These are phyloP conservation scores for Xylaria digitata DNA, from an alignment of 2,329 filamentous ascomycete genomes.

Conservation along the genomic window DNA sequence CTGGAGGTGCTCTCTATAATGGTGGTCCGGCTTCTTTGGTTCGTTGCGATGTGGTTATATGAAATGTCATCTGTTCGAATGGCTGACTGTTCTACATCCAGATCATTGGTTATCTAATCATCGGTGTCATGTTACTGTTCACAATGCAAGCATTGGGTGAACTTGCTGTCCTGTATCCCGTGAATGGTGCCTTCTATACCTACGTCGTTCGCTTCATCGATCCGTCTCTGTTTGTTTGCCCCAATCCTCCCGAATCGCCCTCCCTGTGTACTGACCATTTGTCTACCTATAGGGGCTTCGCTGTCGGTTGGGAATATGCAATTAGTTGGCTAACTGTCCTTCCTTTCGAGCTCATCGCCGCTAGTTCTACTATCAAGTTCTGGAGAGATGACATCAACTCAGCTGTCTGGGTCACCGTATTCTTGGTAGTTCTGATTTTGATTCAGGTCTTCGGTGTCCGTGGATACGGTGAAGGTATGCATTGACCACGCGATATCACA, in stretches of 20 bases:
- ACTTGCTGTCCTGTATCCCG: constrained; percentile 68
- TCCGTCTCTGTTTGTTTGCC: constrained; percentile 61
- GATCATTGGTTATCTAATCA: constrained; percentile 64
- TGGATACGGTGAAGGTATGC: constrained; percentile 64
- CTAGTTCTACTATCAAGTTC: constrained; percentile 64
- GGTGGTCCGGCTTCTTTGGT: constrained; percentile 67
- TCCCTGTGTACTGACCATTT: neutral
- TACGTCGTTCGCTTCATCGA: constrained; percentile 71
- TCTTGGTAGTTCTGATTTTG: constrained; percentile 61
- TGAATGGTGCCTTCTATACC: constrained; percentile 72
- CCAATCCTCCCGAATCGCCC: neutral
- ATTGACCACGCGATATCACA: constrained; percentile 30
- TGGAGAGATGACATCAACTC: constrained; percentile 64
- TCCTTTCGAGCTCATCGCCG: constrained; percentile 66
- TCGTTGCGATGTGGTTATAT: constrained; percentile 37
- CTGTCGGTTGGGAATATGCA: constrained; percentile 65
- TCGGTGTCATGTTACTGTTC: constrained; percentile 69
- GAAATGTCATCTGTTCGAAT: neutral
- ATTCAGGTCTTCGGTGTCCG: constrained; percentile 68
- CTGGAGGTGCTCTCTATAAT: constrained; percentile 67
- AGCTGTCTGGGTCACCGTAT: constrained; percentile 67
- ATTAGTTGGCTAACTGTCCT: constrained; percentile 62
- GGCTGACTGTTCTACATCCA: constrained; percentile 34
- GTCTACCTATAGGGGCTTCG: constrained; percentile 56
- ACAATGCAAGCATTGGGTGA: constrained; percentile 71